Conservation (phyloP, 805 yeast species). For the Saturnispora saitoi region DNA sequence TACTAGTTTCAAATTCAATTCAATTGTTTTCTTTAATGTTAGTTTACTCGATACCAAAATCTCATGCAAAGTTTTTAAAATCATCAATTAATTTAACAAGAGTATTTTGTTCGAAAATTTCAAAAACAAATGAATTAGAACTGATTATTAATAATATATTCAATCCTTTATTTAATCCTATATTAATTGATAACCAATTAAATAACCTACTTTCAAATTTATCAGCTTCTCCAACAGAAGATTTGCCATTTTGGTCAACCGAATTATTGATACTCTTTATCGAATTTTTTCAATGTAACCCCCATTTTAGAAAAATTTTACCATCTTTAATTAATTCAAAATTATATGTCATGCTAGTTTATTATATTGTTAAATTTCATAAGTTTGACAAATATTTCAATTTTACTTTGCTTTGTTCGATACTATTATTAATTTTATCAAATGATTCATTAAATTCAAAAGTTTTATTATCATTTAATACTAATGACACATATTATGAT, state of each 20-base stretch:
- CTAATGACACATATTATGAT: constrained; percentile 34
- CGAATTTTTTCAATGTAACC: constrained; percentile 73
- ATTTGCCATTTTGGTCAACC: constrained; percentile 38
- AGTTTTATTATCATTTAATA: constrained; percentile 31
- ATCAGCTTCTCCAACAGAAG: neutral
- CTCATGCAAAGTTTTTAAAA: constrained; percentile 30
- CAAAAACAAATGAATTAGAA: constrained; percentile 45
- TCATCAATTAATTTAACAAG: constrained; percentile 28
- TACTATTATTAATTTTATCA: constrained; percentile 43
- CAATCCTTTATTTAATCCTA: constrained; percentile 38
- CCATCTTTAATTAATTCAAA: constrained; percentile 40
- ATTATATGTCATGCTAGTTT: constrained; percentile 44
- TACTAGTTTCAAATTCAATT: constrained; percentile 45
- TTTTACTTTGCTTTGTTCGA: constrained; percentile 42
- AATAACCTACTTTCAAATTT: constrained; percentile 19
- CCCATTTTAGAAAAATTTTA: constrained; percentile 38
- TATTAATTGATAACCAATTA: constrained; percentile 19
- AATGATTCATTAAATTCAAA: constrained; percentile 29
- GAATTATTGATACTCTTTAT: constrained; percentile 61
- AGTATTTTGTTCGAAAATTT: constrained; percentile 42
- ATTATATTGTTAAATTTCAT: constrained; percentile 46
- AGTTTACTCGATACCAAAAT: constrained; percentile 55
- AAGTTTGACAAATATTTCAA: constrained; percentile 31
- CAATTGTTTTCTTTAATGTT: constrained; percentile 56
- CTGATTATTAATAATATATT: constrained; percentile 42